These are phyloP conservation scores for Sutorius eximius DNA, from an alignment of 1,284 basidiomycete genomes.

Conservation along the genomic window DNA sequence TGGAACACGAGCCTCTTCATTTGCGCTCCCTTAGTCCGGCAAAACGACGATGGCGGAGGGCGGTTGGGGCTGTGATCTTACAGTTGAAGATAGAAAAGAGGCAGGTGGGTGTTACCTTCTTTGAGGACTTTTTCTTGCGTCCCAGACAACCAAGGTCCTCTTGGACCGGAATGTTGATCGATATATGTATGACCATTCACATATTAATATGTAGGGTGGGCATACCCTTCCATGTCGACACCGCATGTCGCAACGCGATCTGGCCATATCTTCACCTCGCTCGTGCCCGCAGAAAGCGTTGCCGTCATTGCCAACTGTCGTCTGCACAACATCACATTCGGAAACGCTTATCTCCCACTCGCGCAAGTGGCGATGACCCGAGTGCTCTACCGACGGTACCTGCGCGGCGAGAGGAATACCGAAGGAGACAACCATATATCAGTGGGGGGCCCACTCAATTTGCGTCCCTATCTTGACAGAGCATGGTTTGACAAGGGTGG, in stretches of 20 bases:
- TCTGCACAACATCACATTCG: slow-evolving; percentile 47
- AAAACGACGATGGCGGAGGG: slow-evolving; percentile 47
- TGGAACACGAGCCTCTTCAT: slow-evolving; percentile 37
- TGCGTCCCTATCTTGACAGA: slow-evolving; percentile 51
- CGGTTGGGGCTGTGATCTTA: slow-evolving; percentile 43
- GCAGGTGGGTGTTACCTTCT: slow-evolving; percentile 27
- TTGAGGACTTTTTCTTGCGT: not conserved
- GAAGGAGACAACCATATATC: slow-evolving; percentile 49
- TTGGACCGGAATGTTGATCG: not conserved
- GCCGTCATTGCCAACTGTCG: slow-evolving; percentile 42
- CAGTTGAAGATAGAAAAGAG: slow-evolving; percentile 35
- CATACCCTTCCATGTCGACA: slow-evolving; percentile 53
- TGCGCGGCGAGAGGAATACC: slow-evolving; percentile 49
- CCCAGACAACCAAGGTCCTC: not conserved
- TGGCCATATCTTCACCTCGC: slow-evolving; percentile 21
- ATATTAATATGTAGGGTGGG: slow-evolving; percentile 44
- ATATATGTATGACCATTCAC: not conserved
- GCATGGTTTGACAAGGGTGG: slow-evolving; percentile 51
- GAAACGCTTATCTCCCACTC: slow-evolving; percentile 49
- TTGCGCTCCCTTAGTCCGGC: slow-evolving; percentile 33
- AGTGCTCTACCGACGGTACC: slow-evolving; percentile 47
- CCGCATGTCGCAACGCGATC: slow-evolving; percentile 39
- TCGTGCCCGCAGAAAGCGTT: slow-evolving; percentile 31
- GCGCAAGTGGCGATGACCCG: slow-evolving; percentile 57
- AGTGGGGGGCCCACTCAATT: slow-evolving; percentile 47